Base-by-base conservation (phyloP, 1,284 basidiomycete species). In the Ceratobasidium sp. region DNA sequence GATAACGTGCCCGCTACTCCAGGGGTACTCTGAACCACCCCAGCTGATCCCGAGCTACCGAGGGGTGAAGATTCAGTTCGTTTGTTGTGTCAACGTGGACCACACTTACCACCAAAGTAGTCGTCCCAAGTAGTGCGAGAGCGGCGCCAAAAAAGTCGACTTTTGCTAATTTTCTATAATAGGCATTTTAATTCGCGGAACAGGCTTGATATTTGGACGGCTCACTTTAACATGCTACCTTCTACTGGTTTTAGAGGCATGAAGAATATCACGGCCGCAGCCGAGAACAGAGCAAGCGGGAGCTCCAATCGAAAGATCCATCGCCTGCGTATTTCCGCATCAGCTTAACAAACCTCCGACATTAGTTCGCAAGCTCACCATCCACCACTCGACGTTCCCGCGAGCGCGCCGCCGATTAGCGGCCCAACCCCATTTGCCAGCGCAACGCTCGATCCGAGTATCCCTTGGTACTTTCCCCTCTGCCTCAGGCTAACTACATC, bases 221-320 rank as follows among this genome's bases (percentile, higher is more conserved):
- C 31, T 65, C 19, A 65, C 48, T 53, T 24, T 2, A 53, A 9
- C 11, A 80, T 78, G 29, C 78, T 78, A 4, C 83, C 83, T 5
- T 78, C 77, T n/a, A 84, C 82, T 1, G 78, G 79, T 54, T 81
- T 79, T 1, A 85, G 78, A 0, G 84, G 84, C 0, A 85, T 78
- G 39, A 84, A 79, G 76, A 83, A 80, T 64, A 81, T 76, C 74
- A 83, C 80, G 54, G 83, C 78, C 24, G 80, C 39, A 59, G 83
- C 79, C 0, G 80, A 77, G n/a, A 80, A 24, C 19, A 77, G 78
- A 0, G 81, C 80, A 27, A 84, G 77, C 13, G 83, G 82, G 0
- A 83, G 77, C 58, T 82, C 82, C 77, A 84, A 81, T 75, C 81
- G 82, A 27, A 65, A 65, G 5, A 65, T 53, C 63, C 63, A 65